phyloP scores from a whole-genome alignment of 2,329 filamentous ascomycete species.

The Ophiostoma piceae region DNA sequence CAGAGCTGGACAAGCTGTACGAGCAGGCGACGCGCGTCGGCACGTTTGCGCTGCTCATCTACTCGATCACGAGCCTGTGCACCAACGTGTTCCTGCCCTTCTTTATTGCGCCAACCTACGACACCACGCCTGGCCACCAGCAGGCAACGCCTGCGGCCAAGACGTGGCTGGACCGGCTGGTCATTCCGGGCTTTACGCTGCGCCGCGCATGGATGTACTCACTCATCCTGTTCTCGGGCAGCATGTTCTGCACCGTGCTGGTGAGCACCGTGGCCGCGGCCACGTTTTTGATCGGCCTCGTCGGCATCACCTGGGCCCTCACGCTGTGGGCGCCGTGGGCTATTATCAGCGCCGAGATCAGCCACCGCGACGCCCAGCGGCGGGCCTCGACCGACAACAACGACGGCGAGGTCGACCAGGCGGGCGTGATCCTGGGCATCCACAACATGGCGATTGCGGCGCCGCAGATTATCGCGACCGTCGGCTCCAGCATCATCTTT shows the following conservation, averaged over 20 bases:
- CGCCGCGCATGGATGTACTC: slow-evolving; percentile 82
- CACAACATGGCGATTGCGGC: slow-evolving; percentile 93
- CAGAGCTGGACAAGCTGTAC: slow-evolving; percentile 73
- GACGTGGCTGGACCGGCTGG: slow-evolving; percentile 54
- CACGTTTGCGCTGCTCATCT: slow-evolving; percentile 82
- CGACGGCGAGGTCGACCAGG: slow-evolving; percentile 61
- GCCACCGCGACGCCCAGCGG: slow-evolving; percentile 63
- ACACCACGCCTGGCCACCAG: slow-evolving; percentile 34
- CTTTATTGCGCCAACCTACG: slow-evolving; percentile 77
- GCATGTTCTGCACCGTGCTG: slow-evolving; percentile 79
- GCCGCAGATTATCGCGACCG: slow-evolving; percentile 84
- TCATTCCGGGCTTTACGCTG: slow-evolving; percentile 78
- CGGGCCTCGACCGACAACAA: slow-evolving; percentile 27
- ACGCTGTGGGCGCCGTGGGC: slow-evolving; percentile 94
- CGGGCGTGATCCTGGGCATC: slow-evolving; percentile 85
- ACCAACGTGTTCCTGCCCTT: slow-evolving; percentile 82
- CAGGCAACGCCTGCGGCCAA: neutral
- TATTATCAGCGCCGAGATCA: slow-evolving; percentile 89
- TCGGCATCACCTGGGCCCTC: slow-evolving; percentile 88
- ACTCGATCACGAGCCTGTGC: slow-evolving; percentile 75
- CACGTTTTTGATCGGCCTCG: slow-evolving; percentile 70
- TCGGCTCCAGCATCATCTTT: slow-evolving; percentile 81
- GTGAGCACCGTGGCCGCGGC: slow-evolving; percentile 66
- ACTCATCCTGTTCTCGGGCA: slow-evolving; percentile 73
- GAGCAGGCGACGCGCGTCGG: slow-evolving; percentile 81